Conservation (phyloP, 2,329 filamentous ascomycete species). For the Myriosclerotinia duriaeana region DNA sequence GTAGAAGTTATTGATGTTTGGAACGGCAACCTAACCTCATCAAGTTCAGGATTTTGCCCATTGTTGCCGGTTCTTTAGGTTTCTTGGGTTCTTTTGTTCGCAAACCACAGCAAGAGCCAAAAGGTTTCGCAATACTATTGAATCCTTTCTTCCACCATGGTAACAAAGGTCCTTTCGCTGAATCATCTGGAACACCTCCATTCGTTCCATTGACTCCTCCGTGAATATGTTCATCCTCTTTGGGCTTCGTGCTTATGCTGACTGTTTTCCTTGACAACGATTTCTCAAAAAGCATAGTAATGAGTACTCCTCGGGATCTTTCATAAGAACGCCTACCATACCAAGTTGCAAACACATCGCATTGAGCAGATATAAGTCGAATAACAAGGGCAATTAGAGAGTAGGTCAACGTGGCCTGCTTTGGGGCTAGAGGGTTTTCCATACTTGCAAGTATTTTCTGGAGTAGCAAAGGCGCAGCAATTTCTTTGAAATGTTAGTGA, state of each 20-base stretch:
- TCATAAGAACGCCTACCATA: slow-evolving; percentile 83
- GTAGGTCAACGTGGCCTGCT: slow-evolving; percentile 62
- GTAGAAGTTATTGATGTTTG: not conserved
- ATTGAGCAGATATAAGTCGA: slow-evolving; percentile 63
- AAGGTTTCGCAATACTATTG: slow-evolving; percentile 33
- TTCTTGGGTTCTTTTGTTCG: slow-evolving; percentile 38
- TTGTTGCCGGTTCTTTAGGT: slow-evolving; percentile 64
- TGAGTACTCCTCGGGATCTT: slow-evolving; percentile 78
- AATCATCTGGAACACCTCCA: slow-evolving; percentile 23
- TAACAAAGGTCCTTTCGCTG: slow-evolving; percentile 18
- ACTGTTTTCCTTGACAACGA: slow-evolving; percentile 40
- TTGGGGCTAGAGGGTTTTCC: slow-evolving; percentile 51
- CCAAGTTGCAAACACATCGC: slow-evolving; percentile 71
- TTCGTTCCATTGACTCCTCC: slow-evolving; percentile 21
- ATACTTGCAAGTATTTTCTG: slow-evolving; percentile 70
- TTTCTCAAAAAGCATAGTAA: slow-evolving; percentile 82
- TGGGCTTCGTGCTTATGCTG: slow-evolving; percentile 35
- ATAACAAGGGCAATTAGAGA: slow-evolving; percentile 60
- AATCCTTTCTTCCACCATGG: slow-evolving; percentile 27
- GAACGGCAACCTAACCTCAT: slow-evolving; percentile 57
- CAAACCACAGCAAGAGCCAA: slow-evolving; percentile 32
- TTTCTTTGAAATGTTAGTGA: slow-evolving; percentile 42
- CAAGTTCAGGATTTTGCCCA: slow-evolving; percentile 87
- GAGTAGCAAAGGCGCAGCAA: slow-evolving; percentile 66
- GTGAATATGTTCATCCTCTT: slow-evolving; percentile 25